Conservation (phyloP, 2,329 filamentous ascomycete species). For the Sarocladium kiliense region DNA sequence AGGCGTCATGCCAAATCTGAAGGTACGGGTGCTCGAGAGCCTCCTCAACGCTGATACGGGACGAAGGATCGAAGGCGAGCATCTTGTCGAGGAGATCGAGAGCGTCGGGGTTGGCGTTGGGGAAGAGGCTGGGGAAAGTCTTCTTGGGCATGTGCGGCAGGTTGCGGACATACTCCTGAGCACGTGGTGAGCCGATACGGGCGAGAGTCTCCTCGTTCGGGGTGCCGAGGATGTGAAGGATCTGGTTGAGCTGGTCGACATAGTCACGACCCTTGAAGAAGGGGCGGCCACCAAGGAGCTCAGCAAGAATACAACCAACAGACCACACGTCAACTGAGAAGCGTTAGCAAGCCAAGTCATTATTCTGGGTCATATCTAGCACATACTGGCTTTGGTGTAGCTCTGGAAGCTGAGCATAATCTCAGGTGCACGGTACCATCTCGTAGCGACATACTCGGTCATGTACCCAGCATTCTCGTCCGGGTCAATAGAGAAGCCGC, state of each 20-base stretch:
- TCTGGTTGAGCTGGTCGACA: conserved; percentile 98
- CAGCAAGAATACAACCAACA: conserved; percentile 93
- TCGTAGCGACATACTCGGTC: conserved; percentile 97
- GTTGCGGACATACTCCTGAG: conserved; percentile 98
- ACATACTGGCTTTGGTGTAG: conserved; percentile 99
- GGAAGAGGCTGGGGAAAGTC: conserved; percentile 82
- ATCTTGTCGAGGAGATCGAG: conserved; percentile 94
- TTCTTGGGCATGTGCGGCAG: conserved; percentile 93
- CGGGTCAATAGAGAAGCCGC: conserved; percentile 94
- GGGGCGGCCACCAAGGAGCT: conserved; percentile 89
- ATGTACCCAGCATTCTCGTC: conserved; percentile 99
- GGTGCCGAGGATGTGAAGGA: conserved; percentile 94
- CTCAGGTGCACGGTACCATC: conserved; percentile 92
- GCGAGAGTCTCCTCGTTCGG: conserved; percentile 91
- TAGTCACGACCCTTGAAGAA: conserved; percentile 99
- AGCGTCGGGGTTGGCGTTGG: conserved; percentile 90
- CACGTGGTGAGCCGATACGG: conserved; percentile 89
- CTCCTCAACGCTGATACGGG: conserved; percentile 88
- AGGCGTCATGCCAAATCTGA: conserved; percentile 96
- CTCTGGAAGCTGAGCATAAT: conserved; percentile 99
- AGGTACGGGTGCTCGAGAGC: conserved; percentile 96
- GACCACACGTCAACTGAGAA: conserved; percentile 93
- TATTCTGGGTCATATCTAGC: neutral
- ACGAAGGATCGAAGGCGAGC: conserved; percentile 93
- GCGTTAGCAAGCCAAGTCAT: neutral